Evolutionary conservation across 768 basidiomycete species (phyloP).

Genomic region (Gelatoporia subvermispora): DNA sequence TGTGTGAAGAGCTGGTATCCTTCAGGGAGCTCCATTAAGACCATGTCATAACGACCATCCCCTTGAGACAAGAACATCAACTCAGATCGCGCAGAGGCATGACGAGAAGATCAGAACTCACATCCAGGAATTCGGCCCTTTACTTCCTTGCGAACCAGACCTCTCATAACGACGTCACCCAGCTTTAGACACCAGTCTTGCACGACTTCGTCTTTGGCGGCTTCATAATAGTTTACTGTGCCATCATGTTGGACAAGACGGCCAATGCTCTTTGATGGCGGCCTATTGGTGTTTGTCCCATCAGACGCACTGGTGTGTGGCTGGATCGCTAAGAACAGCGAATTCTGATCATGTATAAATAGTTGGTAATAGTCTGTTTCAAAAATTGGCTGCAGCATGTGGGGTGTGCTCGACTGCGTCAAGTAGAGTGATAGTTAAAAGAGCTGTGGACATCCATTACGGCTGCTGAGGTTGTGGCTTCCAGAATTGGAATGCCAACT

Average conservation of each 20-base stretch:
- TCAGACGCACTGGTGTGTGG: too few relatives aligned
- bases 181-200: slow-evolving; percentile 14
- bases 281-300: too few relatives aligned
- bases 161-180: slow-evolving; percentile 11
- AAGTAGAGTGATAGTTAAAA: too few relatives aligned
- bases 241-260: not conserved
- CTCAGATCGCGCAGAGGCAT: not conserved
- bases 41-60: not conserved
- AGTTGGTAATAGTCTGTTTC: too few relatives aligned
- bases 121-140: slow-evolving; percentile 8
- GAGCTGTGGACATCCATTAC: too few relatives aligned
- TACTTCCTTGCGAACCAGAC: slow-evolving; percentile 11
- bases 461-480: too few relatives aligned
- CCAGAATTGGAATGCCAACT: too few relatives aligned
- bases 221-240: slow-evolving; percentile 14
- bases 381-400: too few relatives aligned
- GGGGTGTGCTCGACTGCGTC: too few relatives aligned
- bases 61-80: not conserved
- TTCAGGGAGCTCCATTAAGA: slow-evolving; percentile 13
- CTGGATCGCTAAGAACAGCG: too few relatives aligned
- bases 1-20: slow-evolving; percentile 19
- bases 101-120: not conserved
- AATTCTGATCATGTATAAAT: too few relatives aligned
- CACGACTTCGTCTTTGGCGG: slow-evolving; percentile 5
- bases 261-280: too few relatives aligned